phyloP scores from a whole-genome alignment of 1,284 basidiomycete genomes.

The Ustilago lituana region DNA sequence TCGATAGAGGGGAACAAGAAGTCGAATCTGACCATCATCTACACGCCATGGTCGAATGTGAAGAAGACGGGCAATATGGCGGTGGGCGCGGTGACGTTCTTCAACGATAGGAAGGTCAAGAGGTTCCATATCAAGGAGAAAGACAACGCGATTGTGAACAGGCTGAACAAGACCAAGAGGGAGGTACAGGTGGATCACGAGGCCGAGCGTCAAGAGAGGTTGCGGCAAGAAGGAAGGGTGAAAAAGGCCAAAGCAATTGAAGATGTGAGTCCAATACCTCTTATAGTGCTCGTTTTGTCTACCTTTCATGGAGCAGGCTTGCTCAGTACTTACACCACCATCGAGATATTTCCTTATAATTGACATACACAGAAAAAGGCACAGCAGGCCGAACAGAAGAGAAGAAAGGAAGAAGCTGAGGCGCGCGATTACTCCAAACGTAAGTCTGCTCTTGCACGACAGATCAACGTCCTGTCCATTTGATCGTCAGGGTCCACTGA shows the following conservation, averaged over 20 bases:
- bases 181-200: slow-evolving; percentile 81
- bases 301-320: no score
- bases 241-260: slow-evolving; percentile 56
- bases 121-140: slow-evolving; percentile 80
- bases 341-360: background rate
- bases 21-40: slow-evolving; percentile 91
- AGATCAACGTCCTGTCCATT: no score
- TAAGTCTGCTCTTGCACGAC: no score
- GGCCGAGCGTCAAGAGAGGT: slow-evolving; percentile 78
- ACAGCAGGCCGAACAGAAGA: slow-evolving; percentile 47
- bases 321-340: background rate
- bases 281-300: no score
- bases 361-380: slow-evolving; percentile 37
- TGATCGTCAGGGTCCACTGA: no score
- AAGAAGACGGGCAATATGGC: slow-evolving; percentile 70
- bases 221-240: slow-evolving; percentile 42
- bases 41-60: slow-evolving; percentile 75
- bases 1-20: slow-evolving; percentile 98
- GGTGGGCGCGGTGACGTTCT: slow-evolving; percentile 92
- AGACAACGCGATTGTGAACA: slow-evolving; percentile 89
- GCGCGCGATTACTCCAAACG: slow-evolving; percentile 67
- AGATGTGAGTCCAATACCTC: slow-evolving; percentile 46
- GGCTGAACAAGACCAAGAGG: slow-evolving; percentile 92
- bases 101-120: slow-evolving; percentile 78
- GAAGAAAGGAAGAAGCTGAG: slow-evolving; percentile 72